phyloP scores from a whole-genome alignment of 2,329 filamentous ascomycete genomes.

The Fusarium clavum region DNA sequence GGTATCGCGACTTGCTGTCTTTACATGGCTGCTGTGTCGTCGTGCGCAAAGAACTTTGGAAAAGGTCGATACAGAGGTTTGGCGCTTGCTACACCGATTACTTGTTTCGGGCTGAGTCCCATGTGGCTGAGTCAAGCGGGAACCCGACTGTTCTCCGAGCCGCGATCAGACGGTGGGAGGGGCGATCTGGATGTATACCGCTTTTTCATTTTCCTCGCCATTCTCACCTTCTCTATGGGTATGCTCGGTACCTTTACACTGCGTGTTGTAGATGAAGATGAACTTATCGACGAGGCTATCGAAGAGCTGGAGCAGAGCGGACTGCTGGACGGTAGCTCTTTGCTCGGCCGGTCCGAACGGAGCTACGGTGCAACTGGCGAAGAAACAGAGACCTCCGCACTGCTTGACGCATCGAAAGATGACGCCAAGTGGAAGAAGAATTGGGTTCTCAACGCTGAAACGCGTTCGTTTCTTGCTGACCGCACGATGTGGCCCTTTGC shows the following conservation, averaged over 20 bases:
- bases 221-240: conserved; percentile 77
- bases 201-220: conserved; percentile 87
- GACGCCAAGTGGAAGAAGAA: conserved; percentile 79
- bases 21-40: conserved; percentile 92
- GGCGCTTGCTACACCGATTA: conserved; percentile 90
- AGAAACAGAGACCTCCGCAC: conserved; percentile 59
- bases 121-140: conserved; percentile 96
- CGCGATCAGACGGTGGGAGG: conserved; percentile 69
- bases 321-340: conserved; percentile 78
- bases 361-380: conserved; percentile 72
- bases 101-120: conserved; percentile 90
- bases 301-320: conserved; percentile 93
- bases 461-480: conserved; percentile 84
- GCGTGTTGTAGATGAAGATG: conserved; percentile 83
- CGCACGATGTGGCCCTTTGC: conserved; percentile 97
- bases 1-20: conserved; percentile 87
- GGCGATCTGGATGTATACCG: conserved; percentile 79
- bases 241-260: conserved; percentile 79
- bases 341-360: conserved; percentile 69
- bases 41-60: conserved; percentile 98
- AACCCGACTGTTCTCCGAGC: conserved; percentile 80
- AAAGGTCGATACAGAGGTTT: conserved; percentile 87
- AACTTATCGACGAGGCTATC: conserved; percentile 89
- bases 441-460: conserved; percentile 92
- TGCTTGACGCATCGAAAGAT: conserved; percentile 56